Percentiles rank a stretch among this genome's conserved stretches.
phyloP scores from a whole-genome alignment of 208 protist genomes.

The Leishmania turanica region DNA sequence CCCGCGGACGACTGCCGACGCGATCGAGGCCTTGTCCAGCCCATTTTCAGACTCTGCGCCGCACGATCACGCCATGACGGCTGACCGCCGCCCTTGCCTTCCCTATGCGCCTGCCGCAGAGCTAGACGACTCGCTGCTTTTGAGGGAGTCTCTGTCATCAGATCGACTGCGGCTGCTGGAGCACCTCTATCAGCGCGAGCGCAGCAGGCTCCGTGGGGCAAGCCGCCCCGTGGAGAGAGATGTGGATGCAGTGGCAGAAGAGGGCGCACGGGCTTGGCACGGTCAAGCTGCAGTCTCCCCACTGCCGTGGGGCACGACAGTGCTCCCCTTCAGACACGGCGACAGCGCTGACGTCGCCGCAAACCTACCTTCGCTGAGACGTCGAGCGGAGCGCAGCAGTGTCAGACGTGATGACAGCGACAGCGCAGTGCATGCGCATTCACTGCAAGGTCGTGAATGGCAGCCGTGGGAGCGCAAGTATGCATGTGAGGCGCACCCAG shows the following conservation, averaged over 20 bases:
- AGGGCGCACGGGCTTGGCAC: not conserved
- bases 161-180: conserved; percentile 6
- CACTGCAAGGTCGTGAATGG: not conserved
- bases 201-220: not conserved
- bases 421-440: not conserved
- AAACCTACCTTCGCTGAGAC: not conserved
- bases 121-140: not conserved
- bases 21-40: not conserved
- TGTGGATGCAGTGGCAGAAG: not conserved
- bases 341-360: not conserved
- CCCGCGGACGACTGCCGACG: not conserved
- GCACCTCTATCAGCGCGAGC: conserved; percentile 4
- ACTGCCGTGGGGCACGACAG: not conserved
- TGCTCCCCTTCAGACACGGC: not conserved
- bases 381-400: not conserved
- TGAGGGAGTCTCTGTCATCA: not conserved
- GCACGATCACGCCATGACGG: not conserved
- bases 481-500: not conserved
- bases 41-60: not conserved
- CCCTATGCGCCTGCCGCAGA: not conserved
- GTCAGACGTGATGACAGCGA: not conserved
- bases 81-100: not conserved
- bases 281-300: not conserved
- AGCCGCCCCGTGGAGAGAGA: not conserved
- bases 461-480: conserved; percentile 26